Conservation (phyloP, 2,329 filamentous ascomycete species). For the Aspergillus arachidicola region DNA sequence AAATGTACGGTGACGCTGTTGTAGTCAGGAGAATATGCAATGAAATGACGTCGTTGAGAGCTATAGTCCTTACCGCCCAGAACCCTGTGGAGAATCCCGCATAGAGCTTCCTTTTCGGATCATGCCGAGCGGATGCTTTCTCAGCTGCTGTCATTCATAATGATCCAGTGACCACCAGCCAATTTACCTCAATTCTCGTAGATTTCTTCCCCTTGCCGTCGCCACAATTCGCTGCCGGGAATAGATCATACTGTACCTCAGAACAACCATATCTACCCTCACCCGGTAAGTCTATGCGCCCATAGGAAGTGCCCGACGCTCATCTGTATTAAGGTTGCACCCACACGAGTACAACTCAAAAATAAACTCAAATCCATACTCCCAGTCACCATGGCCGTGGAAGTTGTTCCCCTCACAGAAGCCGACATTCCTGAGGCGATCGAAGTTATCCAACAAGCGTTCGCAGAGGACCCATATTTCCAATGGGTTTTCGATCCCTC, state of each 20-base stretch:
- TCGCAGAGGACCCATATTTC: slow-evolving; percentile 68
- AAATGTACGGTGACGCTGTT: not conserved
- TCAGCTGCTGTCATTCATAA: not conserved
- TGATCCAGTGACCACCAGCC: too few species aligned
- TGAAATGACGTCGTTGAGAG: not conserved
- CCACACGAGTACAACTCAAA: not conserved
- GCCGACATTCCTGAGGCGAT: slow-evolving; percentile 66
- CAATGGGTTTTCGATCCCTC: slow-evolving; percentile 65
- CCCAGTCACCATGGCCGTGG: slow-evolving; percentile 50
- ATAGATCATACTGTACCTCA: not conserved
- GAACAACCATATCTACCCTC: not conserved
- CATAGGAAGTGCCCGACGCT: not conserved
- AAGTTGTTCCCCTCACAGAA: slow-evolving; percentile 59
- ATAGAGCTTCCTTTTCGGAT: slow-evolving; percentile 2
- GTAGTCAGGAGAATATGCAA: not conserved
- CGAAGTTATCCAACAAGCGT: slow-evolving; percentile 66
- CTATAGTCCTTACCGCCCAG: not conserved
- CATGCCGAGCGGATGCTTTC: not conserved
- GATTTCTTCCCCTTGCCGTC: not conserved
- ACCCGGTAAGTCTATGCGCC: not conserved
- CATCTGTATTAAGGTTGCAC: not conserved
- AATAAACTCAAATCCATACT: not conserved
- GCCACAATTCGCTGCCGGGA: not conserved
- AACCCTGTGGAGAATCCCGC: slow-evolving; percentile 1
- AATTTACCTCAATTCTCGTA: not conserved